phyloP scores from a whole-genome alignment of 2,329 filamentous ascomycete species.

The Volutella citrinella region DNA sequence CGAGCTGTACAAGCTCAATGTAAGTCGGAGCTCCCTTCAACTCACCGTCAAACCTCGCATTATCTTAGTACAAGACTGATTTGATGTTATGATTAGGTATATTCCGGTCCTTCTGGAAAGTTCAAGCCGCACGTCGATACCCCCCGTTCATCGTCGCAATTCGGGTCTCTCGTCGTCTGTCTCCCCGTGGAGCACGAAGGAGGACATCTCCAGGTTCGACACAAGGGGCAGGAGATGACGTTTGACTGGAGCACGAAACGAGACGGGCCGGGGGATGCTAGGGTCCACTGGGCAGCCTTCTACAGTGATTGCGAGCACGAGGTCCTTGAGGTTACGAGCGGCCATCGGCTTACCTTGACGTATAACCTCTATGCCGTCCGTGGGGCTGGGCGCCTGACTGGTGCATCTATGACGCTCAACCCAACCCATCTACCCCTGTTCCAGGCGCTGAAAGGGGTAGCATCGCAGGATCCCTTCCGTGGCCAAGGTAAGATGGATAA shows the following conservation, averaged over 20 bases:
- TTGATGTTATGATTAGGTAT: constrained; percentile 34
- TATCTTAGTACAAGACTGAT: too few species aligned
- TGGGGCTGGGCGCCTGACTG: too few species aligned
- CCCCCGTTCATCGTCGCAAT: constrained; percentile 44
- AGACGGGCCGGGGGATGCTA: too few species aligned
- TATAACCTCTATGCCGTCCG: too few species aligned
- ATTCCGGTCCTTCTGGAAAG: constrained; percentile 46
- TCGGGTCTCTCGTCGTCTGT: constrained; percentile 53
- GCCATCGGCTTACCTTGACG: constrained; percentile 55
- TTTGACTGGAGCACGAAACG: too few species aligned
- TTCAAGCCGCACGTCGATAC: constrained; percentile 54
- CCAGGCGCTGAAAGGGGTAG: too few species aligned
- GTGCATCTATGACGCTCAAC: too few species aligned
- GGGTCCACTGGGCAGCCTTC: constrained; percentile 50
- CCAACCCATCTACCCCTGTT: too few species aligned
- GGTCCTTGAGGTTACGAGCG: constrained; percentile 45
- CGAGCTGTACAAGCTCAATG: constrained; percentile 58
- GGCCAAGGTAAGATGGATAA: too few species aligned
- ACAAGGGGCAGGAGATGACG: constrained; percentile 29
- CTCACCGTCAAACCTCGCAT: too few species aligned
- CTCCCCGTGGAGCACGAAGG: constrained; percentile 38
- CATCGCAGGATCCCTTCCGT: too few species aligned
- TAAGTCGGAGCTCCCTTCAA: too few species aligned
- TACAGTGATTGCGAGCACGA: constrained; percentile 53
- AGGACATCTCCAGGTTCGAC: constrained; percentile 41